These are phyloP conservation scores for Nakataea oryzae DNA, from an alignment of 2,329 filamentous ascomycete genomes.

Conservation along the genomic window DNA sequence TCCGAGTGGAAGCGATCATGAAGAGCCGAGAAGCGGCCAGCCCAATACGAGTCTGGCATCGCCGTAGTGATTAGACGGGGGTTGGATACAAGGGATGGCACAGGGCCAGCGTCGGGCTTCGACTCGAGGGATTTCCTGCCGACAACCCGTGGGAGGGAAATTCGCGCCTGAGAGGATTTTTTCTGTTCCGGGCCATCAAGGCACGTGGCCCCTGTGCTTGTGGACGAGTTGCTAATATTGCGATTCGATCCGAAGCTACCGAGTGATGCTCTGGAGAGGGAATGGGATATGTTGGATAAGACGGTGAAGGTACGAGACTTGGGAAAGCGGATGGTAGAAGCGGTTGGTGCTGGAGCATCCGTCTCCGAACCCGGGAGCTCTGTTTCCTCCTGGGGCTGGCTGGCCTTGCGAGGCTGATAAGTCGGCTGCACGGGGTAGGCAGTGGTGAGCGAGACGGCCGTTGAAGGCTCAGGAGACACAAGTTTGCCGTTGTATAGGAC, in stretches of 20 bases:
- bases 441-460: neutral
- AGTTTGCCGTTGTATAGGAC: constrained; percentile 2
- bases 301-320: constrained; percentile 6
- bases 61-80: constrained; percentile 23
- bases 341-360: neutral
- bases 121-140: neutral
- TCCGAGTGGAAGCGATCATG: constrained; percentile 39
- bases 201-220: neutral
- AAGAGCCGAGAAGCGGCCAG: constrained; percentile 44
- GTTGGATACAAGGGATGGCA: constrained; percentile 5
- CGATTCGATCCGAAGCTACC: constrained; percentile 2
- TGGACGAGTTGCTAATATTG: constrained; percentile 4
- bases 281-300: constrained; percentile 4
- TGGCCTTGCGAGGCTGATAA: neutral
- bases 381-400: neutral
- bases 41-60: constrained; percentile 42
- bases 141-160: neutral
- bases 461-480: constrained; percentile 1
- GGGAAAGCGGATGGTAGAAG: neutral
- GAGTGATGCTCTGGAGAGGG: constrained; percentile 5
- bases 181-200: neutral
- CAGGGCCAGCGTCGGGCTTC: neutral
- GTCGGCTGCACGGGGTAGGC: constrained; percentile 4
- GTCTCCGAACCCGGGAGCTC: neutral
- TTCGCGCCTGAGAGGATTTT: neutral